A percentile compares a stretch with the other conserved stretches of the same genome.
Conservation (phyloP, 352 stramenopile genomes). For the Phytophthora macrochlamydospora region DNA sequence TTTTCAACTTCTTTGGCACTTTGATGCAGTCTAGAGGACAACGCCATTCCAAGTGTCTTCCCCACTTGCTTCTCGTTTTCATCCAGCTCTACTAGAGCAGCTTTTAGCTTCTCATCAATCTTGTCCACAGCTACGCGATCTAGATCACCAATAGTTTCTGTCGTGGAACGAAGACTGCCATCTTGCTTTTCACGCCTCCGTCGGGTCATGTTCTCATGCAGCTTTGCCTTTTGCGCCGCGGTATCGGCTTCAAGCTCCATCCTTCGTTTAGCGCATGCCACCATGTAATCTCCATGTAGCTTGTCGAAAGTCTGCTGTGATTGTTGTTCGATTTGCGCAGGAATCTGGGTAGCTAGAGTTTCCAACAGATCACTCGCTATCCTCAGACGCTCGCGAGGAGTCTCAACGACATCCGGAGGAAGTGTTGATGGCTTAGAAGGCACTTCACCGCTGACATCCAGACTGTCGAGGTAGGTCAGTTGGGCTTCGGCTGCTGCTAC, state of each 20-base stretch:
- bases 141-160: slow-evolving; percentile 18
- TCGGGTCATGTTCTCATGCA: slow-evolving; percentile 28
- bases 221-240: slow-evolving; percentile 17
- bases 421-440: background rate
- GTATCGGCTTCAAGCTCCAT: slow-evolving; percentile 36
- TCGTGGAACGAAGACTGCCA: background rate
- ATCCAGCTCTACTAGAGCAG: slow-evolving; percentile 9
- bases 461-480: slow-evolving; percentile 17
- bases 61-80: slow-evolving; percentile 9
- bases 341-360: slow-evolving; percentile 27
- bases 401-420: background rate
- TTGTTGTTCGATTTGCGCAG: slow-evolving; percentile 26
- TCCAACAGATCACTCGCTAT: slow-evolving; percentile 22
- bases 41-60: slow-evolving; percentile 14
- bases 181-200: slow-evolving; percentile 14
- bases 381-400: slow-evolving; percentile 1
- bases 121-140: slow-evolving; percentile 12
- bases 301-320: slow-evolving; percentile 24
- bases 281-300: slow-evolving; percentile 26
- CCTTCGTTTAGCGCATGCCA: slow-evolving; percentile 17
- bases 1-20: slow-evolving; percentile 24
- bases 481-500: slow-evolving; percentile 25
- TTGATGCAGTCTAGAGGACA: slow-evolving; percentile 17
- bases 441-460: background rate
- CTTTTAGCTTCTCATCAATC: slow-evolving; percentile 20